Evolutionary conservation across 139 green algal genomes (phyloP), one percentile per base, ranked within the genome.

Genomic region (Chlamydomonas sphaeroides): DNA sequence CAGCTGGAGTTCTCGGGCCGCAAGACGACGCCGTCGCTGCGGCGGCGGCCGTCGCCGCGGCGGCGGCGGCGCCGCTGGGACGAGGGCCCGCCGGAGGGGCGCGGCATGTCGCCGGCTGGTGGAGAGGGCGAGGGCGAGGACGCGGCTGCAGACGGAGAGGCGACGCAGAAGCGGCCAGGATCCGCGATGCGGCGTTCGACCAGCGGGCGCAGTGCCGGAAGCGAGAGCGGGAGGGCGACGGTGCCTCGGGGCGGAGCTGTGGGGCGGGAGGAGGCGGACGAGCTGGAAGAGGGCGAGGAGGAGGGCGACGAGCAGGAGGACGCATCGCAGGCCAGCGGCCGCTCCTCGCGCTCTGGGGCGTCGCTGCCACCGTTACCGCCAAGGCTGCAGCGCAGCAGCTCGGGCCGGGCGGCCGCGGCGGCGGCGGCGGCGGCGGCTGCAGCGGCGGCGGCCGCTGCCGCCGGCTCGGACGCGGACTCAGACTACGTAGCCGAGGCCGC

Each of bases 1-100:
- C 74, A 80, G 74, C 74, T 80, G 42, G 48, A 57, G 41, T 70
- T 68, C 30, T 80, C 74, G 1, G 74, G 74, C 17, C 28, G 74
- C 30, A 80, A 20, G 3, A 39, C 74, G 7, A 68, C 74, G 30
- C 74, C 74, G 41, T 4, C 14, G 17, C 14, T 23, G 69, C 17
- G 48, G 45, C 69, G 69, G 18, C 65, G 5, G 32, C 32, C 48
- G 1, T 75, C 68, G 48, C 32, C 45, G 2, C 42, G 1, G 42
- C 68, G 45, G 30, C 42, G 30, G 30, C 42, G n/a, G n/a, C n/a
- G n/a, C n/a, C n/a, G n/a, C n/a, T n/a, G n/a, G n/a, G n/a, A n/a
- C n/a, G n/a, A n/a, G n/a, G n/a, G n/a, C n/a, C n/a, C 56, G 23
- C 26, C 26, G 15, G n/a, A 17, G 10, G 2, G n/a, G 59, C 30